phyloP scores from a whole-genome alignment of 805 yeast genomes.

The Candida suzukii region DNA sequence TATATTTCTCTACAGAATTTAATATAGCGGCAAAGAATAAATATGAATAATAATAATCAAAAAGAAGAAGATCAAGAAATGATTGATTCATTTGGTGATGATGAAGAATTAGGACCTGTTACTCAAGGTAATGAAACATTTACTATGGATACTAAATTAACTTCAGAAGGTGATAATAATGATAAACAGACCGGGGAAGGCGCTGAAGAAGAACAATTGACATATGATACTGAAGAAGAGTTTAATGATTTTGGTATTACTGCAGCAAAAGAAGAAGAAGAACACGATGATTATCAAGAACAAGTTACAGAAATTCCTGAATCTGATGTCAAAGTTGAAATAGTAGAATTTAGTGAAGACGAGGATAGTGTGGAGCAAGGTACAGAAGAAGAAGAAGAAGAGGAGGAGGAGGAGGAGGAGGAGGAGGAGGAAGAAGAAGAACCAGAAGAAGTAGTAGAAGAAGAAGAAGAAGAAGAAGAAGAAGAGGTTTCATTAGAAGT shows the following conservation, averaged over 20 bases:
- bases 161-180: no score
- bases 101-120: no score
- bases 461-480: constrained; percentile 6
- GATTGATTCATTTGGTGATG: no score
- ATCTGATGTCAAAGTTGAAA: neutral
- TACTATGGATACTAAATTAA: no score
- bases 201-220: constrained; percentile 4
- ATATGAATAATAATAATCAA: no score
- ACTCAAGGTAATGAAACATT: no score
- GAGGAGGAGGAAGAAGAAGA: neutral
- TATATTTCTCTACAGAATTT: no score
- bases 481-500: neutral
- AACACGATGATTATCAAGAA: constrained; percentile 12
- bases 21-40: no score
- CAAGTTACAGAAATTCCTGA: constrained; percentile 12
- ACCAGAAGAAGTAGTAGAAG: neutral
- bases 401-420: constrained; percentile 6
- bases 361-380: neutral
- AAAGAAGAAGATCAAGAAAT: no score
- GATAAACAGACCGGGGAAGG: neutral
- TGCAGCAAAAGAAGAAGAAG: constrained; percentile 3
- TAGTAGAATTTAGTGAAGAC: neutral
- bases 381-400: constrained; percentile 1
- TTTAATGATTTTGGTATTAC: constrained; percentile 1
- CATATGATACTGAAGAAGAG: neutral